Conservation (phyloP, 2,329 filamentous ascomycete species). For the Apiospora kogelbergensis region DNA sequence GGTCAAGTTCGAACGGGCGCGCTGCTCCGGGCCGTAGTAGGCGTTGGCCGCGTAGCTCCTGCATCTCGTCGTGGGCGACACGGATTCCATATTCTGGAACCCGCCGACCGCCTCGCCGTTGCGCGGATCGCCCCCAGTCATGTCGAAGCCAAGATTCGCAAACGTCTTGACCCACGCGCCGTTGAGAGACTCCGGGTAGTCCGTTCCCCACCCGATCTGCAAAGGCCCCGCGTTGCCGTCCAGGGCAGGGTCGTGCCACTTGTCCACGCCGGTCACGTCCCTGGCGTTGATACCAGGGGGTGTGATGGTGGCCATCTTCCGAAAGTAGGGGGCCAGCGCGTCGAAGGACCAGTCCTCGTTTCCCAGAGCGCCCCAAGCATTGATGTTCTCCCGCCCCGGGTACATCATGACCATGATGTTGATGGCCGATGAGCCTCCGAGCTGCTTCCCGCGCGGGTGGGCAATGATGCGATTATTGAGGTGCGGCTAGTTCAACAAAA, state of each 20-base stretch:
- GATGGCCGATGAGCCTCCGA: conserved; percentile 15
- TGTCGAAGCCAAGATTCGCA: conserved; percentile 30
- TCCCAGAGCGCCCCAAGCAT: conserved; percentile 13
- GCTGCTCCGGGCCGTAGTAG: conserved; percentile 33
- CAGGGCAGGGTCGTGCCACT: conserved; percentile 27
- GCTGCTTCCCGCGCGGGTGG: conserved; percentile 11
- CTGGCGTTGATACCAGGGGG: neutral
- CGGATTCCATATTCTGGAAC: conserved; percentile 32
- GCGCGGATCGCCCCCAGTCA: conserved; percentile 34
- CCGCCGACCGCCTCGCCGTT: conserved; percentile 30
- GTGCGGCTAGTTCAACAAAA: neutral
- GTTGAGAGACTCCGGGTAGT: conserved; percentile 29
- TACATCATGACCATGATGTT: conserved; percentile 12
- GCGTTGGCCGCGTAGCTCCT: conserved; percentile 34
- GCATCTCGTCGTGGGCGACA: conserved; percentile 31
- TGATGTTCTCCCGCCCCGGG: conserved; percentile 1
- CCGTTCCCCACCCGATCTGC: conserved; percentile 36
- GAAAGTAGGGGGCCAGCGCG: conserved; percentile 8
- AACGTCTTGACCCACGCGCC: conserved; percentile 39
- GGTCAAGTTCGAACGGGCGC: conserved; percentile 32
- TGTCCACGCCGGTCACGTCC: neutral
- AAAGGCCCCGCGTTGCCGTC: conserved; percentile 35
- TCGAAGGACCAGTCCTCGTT: conserved; percentile 14
- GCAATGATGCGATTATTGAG: conserved; percentile 8
- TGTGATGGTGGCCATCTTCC: conserved; percentile 10